Evolutionary conservation across 2,329 filamentous ascomycete species (phyloP).

Genomic region (Fusarium veterinarium): DNA sequence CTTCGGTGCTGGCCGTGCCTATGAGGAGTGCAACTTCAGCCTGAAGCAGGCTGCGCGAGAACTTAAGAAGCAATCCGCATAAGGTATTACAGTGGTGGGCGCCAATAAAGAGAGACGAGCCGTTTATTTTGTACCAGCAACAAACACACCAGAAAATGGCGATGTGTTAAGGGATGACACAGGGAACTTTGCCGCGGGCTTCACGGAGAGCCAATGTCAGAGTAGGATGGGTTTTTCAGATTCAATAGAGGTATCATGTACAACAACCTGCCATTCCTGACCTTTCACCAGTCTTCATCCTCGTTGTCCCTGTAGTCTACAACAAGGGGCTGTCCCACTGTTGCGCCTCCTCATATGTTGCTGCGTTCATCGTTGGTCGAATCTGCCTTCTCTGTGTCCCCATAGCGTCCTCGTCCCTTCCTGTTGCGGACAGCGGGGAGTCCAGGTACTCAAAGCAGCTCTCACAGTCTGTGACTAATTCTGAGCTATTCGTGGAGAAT

Average conservation of each 20-base stretch:
- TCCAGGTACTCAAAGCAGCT: conserved; percentile 36
- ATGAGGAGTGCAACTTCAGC: conserved; percentile 96
- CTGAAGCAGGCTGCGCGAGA: conserved; percentile 71
- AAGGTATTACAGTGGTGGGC: conserved; percentile 27
- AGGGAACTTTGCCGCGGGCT: conserved; percentile 36
- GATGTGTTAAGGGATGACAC: conserved; percentile 35
- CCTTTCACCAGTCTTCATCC: background rate
- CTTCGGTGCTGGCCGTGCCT: conserved; percentile 95
- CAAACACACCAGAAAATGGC: conserved; percentile 42
- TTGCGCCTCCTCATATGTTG: conserved; percentile 29
- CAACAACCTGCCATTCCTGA: conserved; percentile 42
- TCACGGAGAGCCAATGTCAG: conserved; percentile 42
- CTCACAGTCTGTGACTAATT: conserved; percentile 25
- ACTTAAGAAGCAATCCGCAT: conserved; percentile 63
- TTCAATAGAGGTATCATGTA: conserved; percentile 51
- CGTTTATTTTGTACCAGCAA: conserved; percentile 38
- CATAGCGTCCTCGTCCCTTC: conserved; percentile 34
- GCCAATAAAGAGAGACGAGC: conserved; percentile 7
- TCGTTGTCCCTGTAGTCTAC: background rate
- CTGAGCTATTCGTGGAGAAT: conserved; percentile 26
- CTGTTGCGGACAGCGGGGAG: conserved; percentile 38
- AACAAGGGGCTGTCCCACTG: conserved; percentile 11
- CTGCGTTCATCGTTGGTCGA: conserved; percentile 6
- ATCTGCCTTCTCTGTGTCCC: conserved; percentile 29
- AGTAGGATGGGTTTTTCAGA: conserved; percentile 43